These are phyloP conservation scores for Grosmannia huntii DNA, from an alignment of 2,329 filamentous ascomycete genomes.

Conservation along the genomic window DNA sequence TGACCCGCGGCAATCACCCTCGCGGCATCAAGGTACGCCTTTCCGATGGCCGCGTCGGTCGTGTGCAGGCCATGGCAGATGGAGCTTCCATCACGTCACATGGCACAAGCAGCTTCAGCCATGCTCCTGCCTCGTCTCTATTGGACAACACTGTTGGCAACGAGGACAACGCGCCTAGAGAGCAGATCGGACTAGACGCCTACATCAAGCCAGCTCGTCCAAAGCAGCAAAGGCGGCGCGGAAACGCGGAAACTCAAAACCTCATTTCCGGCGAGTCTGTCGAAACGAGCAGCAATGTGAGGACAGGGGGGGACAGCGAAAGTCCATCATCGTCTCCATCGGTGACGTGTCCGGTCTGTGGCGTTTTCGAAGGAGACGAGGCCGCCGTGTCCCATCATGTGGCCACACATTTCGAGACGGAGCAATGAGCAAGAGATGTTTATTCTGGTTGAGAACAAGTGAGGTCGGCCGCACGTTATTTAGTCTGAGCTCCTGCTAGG, in stretches of 20 bases:
- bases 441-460: too few species aligned
- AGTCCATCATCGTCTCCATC: slow-evolving; percentile 1
- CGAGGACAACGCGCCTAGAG: slow-evolving; percentile 20
- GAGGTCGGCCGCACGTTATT: too few species aligned
- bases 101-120: background rate
- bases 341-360: slow-evolving; percentile 51
- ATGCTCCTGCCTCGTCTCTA: background rate
- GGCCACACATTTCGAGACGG: slow-evolving; percentile 39
- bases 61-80: slow-evolving; percentile 51
- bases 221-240: slow-evolving; percentile 16
- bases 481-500: too few species aligned
- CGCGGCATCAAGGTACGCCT: slow-evolving; percentile 70
- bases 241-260: background rate
- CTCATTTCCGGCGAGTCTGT: slow-evolving; percentile 5
- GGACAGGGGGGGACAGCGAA: background rate
- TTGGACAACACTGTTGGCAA: background rate
- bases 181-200: slow-evolving; percentile 35
- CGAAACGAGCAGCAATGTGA: background rate
- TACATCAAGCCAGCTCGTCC: slow-evolving; percentile 26
- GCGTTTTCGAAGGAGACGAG: slow-evolving; percentile 54
- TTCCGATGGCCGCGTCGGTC: slow-evolving; percentile 55
- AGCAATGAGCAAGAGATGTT: background rate
- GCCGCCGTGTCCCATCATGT: slow-evolving; percentile 56
- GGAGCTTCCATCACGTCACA: background rate
- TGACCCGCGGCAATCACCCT: slow-evolving; percentile 63